Evolutionary conservation across 2,329 filamentous ascomycete genomes (phyloP).

Genomic region (Lecanicillium sp.): DNA sequence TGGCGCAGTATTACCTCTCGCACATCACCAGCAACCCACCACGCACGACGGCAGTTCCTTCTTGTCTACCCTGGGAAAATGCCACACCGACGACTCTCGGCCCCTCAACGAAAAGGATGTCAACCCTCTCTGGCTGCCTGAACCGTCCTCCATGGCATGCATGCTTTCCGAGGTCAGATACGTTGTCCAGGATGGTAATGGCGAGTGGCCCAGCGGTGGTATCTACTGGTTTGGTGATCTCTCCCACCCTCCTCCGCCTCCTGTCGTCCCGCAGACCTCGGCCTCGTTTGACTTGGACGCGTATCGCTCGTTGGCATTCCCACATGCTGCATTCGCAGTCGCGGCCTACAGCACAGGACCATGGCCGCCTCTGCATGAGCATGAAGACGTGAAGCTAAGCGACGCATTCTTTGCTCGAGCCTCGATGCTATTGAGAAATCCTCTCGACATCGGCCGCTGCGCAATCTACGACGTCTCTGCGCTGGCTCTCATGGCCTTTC

Average conservation of each 20-base stretch:
- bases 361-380: slow-evolving; percentile 24
- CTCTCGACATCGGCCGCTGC: slow-evolving; percentile 36
- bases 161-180: slow-evolving; percentile 36
- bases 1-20: slow-evolving; percentile 30
- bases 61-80: slow-evolving; percentile 36
- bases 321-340: slow-evolving; percentile 40
- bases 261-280: slow-evolving; percentile 17
- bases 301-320: slow-evolving; percentile 37
- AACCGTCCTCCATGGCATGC: slow-evolving; percentile 28
- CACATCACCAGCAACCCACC: slow-evolving; percentile 14
- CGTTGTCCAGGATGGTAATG: slow-evolving; percentile 41
- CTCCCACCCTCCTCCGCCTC: slow-evolving; percentile 24
- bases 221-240: slow-evolving; percentile 44
- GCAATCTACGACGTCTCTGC: slow-evolving; percentile 39
- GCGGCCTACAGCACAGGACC: slow-evolving; percentile 28
- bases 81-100: slow-evolving; percentile 42
- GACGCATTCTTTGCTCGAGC: slow-evolving; percentile 42
- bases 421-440: slow-evolving; percentile 38
- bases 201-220: slow-evolving; percentile 37
- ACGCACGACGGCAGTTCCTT: slow-evolving; percentile 27
- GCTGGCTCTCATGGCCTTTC: slow-evolving; percentile 42
- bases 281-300: slow-evolving; percentile 22
- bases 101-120: slow-evolving; percentile 32
- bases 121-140: slow-evolving; percentile 35
- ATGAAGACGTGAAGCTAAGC: slow-evolving; percentile 29